phyloP scores from a whole-genome alignment of 306 rosid genomes.

The Arachis stenosperma region DNA sequence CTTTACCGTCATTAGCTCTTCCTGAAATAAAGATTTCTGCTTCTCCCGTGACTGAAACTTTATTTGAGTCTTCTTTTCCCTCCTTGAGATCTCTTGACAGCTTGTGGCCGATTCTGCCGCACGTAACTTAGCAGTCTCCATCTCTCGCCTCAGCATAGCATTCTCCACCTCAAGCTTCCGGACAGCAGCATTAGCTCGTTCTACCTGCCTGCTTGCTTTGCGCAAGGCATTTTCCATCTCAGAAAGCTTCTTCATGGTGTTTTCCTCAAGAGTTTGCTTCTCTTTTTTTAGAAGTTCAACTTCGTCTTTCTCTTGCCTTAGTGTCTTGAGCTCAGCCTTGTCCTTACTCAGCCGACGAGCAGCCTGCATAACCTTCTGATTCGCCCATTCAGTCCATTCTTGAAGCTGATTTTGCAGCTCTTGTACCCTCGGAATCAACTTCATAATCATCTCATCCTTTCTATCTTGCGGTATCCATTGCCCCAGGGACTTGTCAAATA shows the following conservation, averaged over 20 bases:
- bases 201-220: slow-evolving; percentile 89
- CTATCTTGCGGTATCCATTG: slow-evolving; percentile 73
- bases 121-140: slow-evolving; percentile 75
- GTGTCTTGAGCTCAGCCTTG: slow-evolving; percentile 74
- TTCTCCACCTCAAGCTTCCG: slow-evolving; percentile 82
- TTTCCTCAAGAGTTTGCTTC: slow-evolving; percentile 79
- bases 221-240: slow-evolving; percentile 89
- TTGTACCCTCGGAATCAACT: slow-evolving; percentile 65
- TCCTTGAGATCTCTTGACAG: slow-evolving; percentile 76
- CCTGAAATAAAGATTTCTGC: slow-evolving; percentile 69
- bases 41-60: slow-evolving; percentile 82
- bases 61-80: slow-evolving; percentile 72
- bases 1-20: slow-evolving; percentile 66
- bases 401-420: slow-evolving; percentile 83
- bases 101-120: slow-evolving; percentile 81
- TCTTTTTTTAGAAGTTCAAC: slow-evolving; percentile 82
- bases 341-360: slow-evolving; percentile 89
- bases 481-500: slow-evolving; percentile 61
- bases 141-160: slow-evolving; percentile 69
- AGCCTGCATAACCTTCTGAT: slow-evolving; percentile 97
- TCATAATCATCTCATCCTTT: slow-evolving; percentile 82
- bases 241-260: slow-evolving; percentile 81
- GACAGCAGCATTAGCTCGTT: slow-evolving; percentile 77
- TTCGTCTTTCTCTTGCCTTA: slow-evolving; percentile 90
- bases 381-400: slow-evolving; percentile 97